A percentile compares a stretch with the other conserved stretches of the same genome.
phyloP scores from a whole-genome alignment of 352 stramenopile genomes.

The Phytopythium cucurbitacearum region DNA sequence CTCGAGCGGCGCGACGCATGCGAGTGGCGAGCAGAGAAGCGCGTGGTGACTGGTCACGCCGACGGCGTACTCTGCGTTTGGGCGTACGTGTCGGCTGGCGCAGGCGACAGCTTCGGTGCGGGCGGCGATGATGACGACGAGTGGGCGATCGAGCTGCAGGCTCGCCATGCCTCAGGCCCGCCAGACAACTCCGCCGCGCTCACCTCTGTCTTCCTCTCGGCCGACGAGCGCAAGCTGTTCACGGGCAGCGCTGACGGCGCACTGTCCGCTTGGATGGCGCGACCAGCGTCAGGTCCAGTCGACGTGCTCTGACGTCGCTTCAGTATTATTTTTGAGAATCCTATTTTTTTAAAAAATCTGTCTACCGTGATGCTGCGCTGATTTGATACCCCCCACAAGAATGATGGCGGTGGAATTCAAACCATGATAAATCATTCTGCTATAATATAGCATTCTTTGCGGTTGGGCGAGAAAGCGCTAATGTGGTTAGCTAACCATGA shows the following conservation, averaged over 20 bases:
- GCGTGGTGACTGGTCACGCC: slow-evolving; percentile 55
- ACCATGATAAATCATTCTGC: too few relatives aligned
- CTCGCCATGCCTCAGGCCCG: slow-evolving; percentile 33
- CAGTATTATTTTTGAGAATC: too few relatives aligned
- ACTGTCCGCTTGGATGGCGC: slow-evolving; percentile 42
- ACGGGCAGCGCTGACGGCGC: slow-evolving; percentile 51
- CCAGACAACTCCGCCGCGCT: slow-evolving; percentile 25
- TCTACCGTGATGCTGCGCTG: too few relatives aligned
- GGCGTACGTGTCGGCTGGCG: slow-evolving; percentile 44
- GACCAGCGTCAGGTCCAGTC: background rate
- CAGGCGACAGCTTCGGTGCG: slow-evolving; percentile 5
- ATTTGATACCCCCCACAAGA: too few relatives aligned
- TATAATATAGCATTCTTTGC: too few relatives aligned
- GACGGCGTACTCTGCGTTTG: slow-evolving; percentile 64
- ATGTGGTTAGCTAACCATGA: too few relatives aligned
- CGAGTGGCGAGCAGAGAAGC: slow-evolving; percentile 60
- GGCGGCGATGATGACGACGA: slow-evolving; percentile 22
- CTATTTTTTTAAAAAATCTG: too few relatives aligned
- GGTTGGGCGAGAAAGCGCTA: too few relatives aligned
- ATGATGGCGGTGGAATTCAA: too few relatives aligned
- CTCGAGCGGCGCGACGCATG: slow-evolving; percentile 45
- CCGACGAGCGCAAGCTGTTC: slow-evolving; percentile 58
- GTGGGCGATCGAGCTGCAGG: slow-evolving; percentile 51
- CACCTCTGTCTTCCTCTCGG: slow-evolving; percentile 42
- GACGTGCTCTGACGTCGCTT: too few relatives aligned